phyloP scores from a whole-genome alignment of 2,329 filamentous ascomycete species.

The Phialophora tarda region DNA sequence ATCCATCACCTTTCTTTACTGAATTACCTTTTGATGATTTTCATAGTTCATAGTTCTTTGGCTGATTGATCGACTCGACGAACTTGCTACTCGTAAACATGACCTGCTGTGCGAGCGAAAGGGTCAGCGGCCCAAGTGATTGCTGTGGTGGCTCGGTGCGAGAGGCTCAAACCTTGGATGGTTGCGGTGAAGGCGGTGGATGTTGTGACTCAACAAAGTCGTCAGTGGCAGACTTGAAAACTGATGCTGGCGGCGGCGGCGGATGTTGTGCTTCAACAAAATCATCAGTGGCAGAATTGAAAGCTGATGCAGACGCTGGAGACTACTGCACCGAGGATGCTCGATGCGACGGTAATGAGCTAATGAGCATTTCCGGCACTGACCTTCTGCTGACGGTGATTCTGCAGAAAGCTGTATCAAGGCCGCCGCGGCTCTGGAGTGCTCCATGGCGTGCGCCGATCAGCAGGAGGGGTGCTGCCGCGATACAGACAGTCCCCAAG shows the following conservation, averaged over 20 bases:
- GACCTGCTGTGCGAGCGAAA: background rate
- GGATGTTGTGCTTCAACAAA: background rate
- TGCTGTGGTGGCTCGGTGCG: slow-evolving; percentile 4
- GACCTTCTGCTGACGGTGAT: slow-evolving; percentile 13
- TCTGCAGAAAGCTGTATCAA: slow-evolving; percentile 28
- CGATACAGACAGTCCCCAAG: background rate
- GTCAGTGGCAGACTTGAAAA: background rate
- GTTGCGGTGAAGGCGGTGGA: too few species aligned
- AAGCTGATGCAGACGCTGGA: slow-evolving; percentile 1
- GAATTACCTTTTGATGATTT: background rate
- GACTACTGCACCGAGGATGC: slow-evolving; percentile 25
- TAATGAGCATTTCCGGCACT: background rate
- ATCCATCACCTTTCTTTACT: background rate
- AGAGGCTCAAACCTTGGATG: background rate
- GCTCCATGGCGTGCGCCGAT: slow-evolving; percentile 17
- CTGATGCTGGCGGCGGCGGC: background rate
- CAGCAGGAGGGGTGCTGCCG: slow-evolving; percentile 5
- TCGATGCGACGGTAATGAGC: slow-evolving; percentile 24
- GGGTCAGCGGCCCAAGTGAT: background rate
- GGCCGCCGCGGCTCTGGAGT: slow-evolving; percentile 26
- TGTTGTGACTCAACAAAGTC: background rate
- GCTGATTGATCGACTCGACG: background rate
- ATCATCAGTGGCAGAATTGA: background rate
- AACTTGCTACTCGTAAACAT: background rate
- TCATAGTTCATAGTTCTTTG: too few species aligned